Evolutionary conservation across 2,329 filamentous ascomycete genomes (phyloP).

Genomic region (Rhexocercosporidium sp.): DNA sequence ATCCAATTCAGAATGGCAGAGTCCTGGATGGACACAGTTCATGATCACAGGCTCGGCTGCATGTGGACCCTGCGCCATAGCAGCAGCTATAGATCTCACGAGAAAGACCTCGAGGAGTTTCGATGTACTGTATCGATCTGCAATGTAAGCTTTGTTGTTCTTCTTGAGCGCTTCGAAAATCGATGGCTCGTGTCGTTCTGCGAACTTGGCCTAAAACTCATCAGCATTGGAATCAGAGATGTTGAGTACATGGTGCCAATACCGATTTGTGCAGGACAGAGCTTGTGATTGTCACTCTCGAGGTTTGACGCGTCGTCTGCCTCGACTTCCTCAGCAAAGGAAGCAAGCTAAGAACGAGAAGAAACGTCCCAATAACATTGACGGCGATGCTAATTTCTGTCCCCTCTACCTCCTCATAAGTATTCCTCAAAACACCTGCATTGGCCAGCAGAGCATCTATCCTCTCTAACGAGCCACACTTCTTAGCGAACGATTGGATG

Average conservation of each 20-base stretch:
- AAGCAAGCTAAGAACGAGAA: conserved; percentile 33
- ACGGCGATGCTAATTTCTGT: conserved; percentile 31
- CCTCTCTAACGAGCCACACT: conserved; percentile 17
- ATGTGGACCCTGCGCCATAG: neutral
- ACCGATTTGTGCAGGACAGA: conserved; percentile 45
- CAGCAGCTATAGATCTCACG: conserved; percentile 46
- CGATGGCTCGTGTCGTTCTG: conserved; percentile 35
- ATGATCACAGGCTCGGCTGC: conserved; percentile 11
- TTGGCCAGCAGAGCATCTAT: conserved; percentile 53
- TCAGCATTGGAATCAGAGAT: conserved; percentile 32
- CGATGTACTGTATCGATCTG: conserved; percentile 46
- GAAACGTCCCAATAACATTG: conserved; percentile 39
- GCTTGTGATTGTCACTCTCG: conserved; percentile 34
- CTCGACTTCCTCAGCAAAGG: conserved; percentile 33
- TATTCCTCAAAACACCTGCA: conserved; percentile 19
- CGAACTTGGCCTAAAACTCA: conserved; percentile 6
- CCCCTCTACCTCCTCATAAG: conserved; percentile 26
- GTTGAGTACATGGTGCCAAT: too few relatives aligned
- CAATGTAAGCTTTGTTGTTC: conserved; percentile 14
- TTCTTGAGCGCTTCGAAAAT: conserved; percentile 26
- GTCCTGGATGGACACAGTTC: conserved; percentile 28
- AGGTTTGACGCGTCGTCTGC: conserved; percentile 26
- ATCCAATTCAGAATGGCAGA: conserved; percentile 54
- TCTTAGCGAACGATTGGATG: conserved; percentile 18
- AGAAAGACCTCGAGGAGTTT: conserved; percentile 55